Conservation (phyloP, 352 stramenopile species). For the Pythium myriotylum region DNA sequence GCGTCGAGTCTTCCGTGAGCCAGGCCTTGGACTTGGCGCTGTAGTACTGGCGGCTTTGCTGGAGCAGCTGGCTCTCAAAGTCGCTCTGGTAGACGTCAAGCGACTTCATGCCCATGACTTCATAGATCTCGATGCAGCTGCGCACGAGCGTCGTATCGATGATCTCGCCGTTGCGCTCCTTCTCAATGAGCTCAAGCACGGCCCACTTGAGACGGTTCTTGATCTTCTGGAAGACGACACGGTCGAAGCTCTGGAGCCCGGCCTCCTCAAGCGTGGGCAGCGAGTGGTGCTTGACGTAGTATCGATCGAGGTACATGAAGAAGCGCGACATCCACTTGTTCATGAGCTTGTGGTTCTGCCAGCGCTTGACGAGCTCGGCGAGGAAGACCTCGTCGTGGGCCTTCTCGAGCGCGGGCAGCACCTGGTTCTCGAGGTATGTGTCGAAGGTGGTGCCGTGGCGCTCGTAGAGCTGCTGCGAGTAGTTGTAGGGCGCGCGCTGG, state of each 20-base stretch:
- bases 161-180: slow-evolving; percentile 97
- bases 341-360: slow-evolving; percentile 99
- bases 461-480: slow-evolving; percentile 98
- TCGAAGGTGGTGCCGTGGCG: slow-evolving; percentile 93
- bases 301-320: slow-evolving; percentile 99
- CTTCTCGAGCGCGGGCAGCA: slow-evolving; percentile 87
- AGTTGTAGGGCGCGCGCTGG: slow-evolving; percentile 99
- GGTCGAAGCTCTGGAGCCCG: slow-evolving; percentile 82
- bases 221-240: slow-evolving; percentile 84
- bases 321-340: slow-evolving; percentile 99
- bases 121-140: slow-evolving; percentile 97
- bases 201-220: slow-evolving; percentile 81
- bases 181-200: slow-evolving; percentile 97
- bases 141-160: slow-evolving; percentile 98
- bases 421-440: slow-evolving; percentile 89
- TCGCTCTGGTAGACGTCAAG: slow-evolving; percentile 97
- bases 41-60: slow-evolving; percentile 95
- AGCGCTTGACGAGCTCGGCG: slow-evolving; percentile 95
- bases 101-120: slow-evolving; percentile 97
- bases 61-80: slow-evolving; percentile 94
- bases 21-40: slow-evolving; percentile 96
- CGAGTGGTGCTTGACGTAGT: slow-evolving; percentile 98
- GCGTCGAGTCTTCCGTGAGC: slow-evolving; percentile 97
- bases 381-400: slow-evolving; percentile 96
- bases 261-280: slow-evolving; percentile 95